Conservation (phyloP, 2,329 filamentous ascomycete species). For the Xylariaceae sp. region DNA sequence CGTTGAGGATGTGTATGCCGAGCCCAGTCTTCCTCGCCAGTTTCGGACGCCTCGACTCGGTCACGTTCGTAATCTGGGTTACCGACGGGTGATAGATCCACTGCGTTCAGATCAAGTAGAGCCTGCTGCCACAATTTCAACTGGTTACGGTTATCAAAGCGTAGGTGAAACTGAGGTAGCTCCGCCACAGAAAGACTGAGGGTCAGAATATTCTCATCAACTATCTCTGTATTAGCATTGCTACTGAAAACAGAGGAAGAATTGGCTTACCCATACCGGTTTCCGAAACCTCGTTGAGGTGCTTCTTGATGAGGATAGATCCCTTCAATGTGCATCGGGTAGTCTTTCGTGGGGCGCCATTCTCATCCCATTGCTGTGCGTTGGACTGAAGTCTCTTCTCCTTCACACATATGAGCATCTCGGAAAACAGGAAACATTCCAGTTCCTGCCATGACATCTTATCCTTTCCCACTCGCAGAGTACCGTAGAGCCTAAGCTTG, state of each 20-base stretch:
- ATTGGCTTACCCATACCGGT: slow-evolving; percentile 45
- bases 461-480: slow-evolving; percentile 90
- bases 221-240: slow-evolving; percentile 27
- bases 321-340: slow-evolving; percentile 88
- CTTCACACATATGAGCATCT: slow-evolving; percentile 99
- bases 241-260: slow-evolving; percentile 22
- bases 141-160: slow-evolving; percentile 77
- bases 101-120: slow-evolving; percentile 72
- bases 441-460: slow-evolving; percentile 95
- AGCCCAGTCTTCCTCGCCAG: slow-evolving; percentile 85
- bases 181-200: slow-evolving; percentile 87
- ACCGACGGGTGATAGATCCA: slow-evolving; percentile 58
- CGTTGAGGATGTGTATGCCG: slow-evolving; percentile 56
- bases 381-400: slow-evolving; percentile 70
- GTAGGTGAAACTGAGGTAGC: slow-evolving; percentile 87
- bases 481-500: slow-evolving; percentile 83
- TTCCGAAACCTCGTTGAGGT: slow-evolving; percentile 82
- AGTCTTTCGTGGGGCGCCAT: slow-evolving; percentile 53
- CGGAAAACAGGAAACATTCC: slow-evolving; percentile 92
- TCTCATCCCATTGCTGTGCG: slow-evolving; percentile 62
- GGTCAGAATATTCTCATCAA: slow-evolving; percentile 79
- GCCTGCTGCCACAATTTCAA: slow-evolving; percentile 88
- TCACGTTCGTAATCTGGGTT: slow-evolving; percentile 79
- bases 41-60: slow-evolving; percentile 68
- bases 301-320: slow-evolving; percentile 96